Evolutionary conservation across 352 stramenopile species (phyloP), one percentile per base, ranked within the genome.

Genomic region (Globisporangium takayamanum): DNA sequence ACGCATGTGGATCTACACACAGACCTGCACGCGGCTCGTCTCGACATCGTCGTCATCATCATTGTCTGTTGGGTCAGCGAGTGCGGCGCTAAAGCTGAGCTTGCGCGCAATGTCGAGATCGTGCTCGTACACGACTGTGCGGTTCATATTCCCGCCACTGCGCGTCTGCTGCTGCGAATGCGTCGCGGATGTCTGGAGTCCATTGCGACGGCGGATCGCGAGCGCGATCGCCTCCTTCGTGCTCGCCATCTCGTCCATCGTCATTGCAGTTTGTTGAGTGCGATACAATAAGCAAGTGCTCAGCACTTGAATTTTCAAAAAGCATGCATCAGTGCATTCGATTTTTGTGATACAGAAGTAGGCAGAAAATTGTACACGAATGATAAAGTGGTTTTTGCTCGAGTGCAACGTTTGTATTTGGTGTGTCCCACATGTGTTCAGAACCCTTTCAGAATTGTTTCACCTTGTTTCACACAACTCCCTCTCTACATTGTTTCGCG

Each of bases 11-110:
- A 8, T 8, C 4, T 3, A 53, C 14, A 44, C 8, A 50, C 18
- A 36, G 7, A 54, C 49, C 49, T 54, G 49, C 8, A 54, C 49
- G 6, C 30, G 28, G 33, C 22, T 25, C 3, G 5, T n/a, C 41
- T 46, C 33, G 5, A 22, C 8, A 4, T 18, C 36, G 33, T 36
- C 16, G 18, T 41, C 37, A 6, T 11, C 33, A 6, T 39, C 33
- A 39, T 71, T 66, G 25, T 65, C 51, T 16, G 22, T 2, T 16
- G 57, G 42, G 5, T 70, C 67, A 20, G 63, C 47, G 2, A 84
- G 69, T 66, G 70, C 73, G 2, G 71, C 63, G 53, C 73, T 86
- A 56, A 89, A 92, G 64, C 77, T 90, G 33, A 92, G 67, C 51
- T 86, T 86, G 52, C 83, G 74, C 45, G 71, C 64, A 30, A 77